These are phyloP conservation scores for Clohesyomyces aquaticus DNA, from an alignment of 495 filamentous ascomycete species.

Conservation along the genomic window DNA sequence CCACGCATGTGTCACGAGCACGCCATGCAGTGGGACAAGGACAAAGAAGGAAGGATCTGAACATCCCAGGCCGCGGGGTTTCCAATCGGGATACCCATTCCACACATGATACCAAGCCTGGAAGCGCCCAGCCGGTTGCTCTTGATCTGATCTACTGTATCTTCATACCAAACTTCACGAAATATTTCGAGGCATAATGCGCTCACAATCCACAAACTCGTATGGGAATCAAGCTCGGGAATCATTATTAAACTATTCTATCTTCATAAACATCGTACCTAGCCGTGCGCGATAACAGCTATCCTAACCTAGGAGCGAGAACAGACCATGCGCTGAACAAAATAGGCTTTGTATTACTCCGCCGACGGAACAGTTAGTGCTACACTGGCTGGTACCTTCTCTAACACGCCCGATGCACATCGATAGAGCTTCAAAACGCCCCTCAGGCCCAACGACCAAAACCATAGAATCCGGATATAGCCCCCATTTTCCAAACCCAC, in stretches of 20 bases:
- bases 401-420: slow-evolving; percentile 20
- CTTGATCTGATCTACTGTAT: too few relatives aligned
- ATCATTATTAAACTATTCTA: slow-evolving; percentile 1
- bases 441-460: neutral
- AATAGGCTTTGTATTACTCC: slow-evolving; percentile 7
- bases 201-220: too few relatives aligned
- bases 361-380: slow-evolving; percentile 23
- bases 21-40: too few relatives aligned
- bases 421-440: slow-evolving; percentile 27
- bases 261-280: neutral
- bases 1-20: too few relatives aligned
- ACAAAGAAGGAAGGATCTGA: too few relatives aligned
- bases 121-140: too few relatives aligned
- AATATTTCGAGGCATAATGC: too few relatives aligned
- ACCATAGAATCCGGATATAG: slow-evolving; percentile 13
- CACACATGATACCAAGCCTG: too few relatives aligned
- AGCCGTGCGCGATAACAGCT: neutral
- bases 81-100: too few relatives aligned
- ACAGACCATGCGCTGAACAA: slow-evolving; percentile 8
- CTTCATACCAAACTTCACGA: too few relatives aligned
- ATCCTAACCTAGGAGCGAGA: neutral
- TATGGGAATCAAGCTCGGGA: neutral
- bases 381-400: slow-evolving; percentile 16
- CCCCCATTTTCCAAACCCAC: slow-evolving; percentile 1
- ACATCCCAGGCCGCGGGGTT: too few relatives aligned